These are phyloP conservation scores for Diplodia scrobiculata DNA, from an alignment of 2,329 filamentous ascomycete genomes.

Conservation along the genomic window DNA sequence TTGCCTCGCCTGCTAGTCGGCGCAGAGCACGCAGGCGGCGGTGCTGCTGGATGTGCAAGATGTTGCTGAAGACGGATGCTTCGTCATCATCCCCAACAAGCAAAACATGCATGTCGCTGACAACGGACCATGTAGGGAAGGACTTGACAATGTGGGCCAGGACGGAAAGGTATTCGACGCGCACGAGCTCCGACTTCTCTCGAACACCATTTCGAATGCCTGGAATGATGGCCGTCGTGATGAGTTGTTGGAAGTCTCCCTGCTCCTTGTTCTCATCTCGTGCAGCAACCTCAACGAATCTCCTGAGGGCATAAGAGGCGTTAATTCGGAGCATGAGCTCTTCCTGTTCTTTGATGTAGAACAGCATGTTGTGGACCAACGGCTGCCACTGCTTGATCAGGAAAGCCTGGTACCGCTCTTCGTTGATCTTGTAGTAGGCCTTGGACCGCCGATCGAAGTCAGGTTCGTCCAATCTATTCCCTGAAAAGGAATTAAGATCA, in stretches of 20 bases:
- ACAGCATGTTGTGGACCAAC: constrained; percentile 84
- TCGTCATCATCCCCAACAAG: constrained; percentile 73
- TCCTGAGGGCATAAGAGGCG: constrained; percentile 76
- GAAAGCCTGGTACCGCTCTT: constrained; percentile 60
- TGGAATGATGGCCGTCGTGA: constrained; percentile 69
- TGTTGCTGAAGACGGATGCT: constrained; percentile 86
- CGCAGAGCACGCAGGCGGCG: constrained; percentile 82
- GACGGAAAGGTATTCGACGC: constrained; percentile 77
- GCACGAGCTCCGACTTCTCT: constrained; percentile 79
- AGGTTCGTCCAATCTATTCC: constrained; percentile 74
- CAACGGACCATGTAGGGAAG: constrained; percentile 68
- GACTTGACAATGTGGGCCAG: constrained; percentile 75
- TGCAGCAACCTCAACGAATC: constrained; percentile 67
- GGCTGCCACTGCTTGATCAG: constrained; percentile 80
- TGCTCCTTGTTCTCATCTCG: constrained; percentile 53
- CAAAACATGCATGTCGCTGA: constrained; percentile 73
- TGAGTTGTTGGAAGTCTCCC: constrained; percentile 58
- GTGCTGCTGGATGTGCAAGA: constrained; percentile 85
- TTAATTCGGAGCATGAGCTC: constrained; percentile 85
- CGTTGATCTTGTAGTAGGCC: constrained; percentile 74
- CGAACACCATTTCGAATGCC: constrained; percentile 74
- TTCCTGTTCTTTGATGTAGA: constrained; percentile 80
- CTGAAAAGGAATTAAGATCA: constrained; percentile 77
- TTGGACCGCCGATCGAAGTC: constrained; percentile 81
- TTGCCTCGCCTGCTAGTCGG: constrained; percentile 70